These are phyloP conservation scores for Penicillium egyptiacum DNA, from an alignment of 495 filamentous ascomycete genomes.

Conservation along the genomic window DNA sequence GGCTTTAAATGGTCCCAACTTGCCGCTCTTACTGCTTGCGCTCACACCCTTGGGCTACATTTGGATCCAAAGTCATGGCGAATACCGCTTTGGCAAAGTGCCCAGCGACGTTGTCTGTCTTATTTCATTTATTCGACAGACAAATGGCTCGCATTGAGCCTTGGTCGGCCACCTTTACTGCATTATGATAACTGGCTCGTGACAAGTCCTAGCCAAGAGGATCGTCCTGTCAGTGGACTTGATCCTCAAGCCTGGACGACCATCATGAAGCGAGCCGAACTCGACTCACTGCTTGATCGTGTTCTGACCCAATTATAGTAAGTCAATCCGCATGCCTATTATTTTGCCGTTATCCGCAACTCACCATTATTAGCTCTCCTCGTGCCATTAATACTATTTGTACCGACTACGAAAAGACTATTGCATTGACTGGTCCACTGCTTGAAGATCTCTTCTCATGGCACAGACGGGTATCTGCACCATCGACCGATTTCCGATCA, in stretches of 20 bases:
- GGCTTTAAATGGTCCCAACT: slow-evolving; percentile 6
- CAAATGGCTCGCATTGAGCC: slow-evolving; percentile 10
- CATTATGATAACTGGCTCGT: slow-evolving; percentile 14
- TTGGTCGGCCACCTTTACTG: slow-evolving; percentile 9
- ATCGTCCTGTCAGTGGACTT: background rate
- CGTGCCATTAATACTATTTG: background rate
- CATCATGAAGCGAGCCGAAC: slow-evolving; percentile 2
- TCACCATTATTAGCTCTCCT: background rate
- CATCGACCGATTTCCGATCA: background rate
- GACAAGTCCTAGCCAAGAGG: slow-evolving; percentile 3
- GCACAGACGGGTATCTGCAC: background rate
- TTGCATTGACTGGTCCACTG: background rate
- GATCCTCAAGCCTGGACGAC: slow-evolving; percentile 1
- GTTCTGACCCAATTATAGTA: slow-evolving; percentile 3
- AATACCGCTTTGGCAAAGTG: slow-evolving; percentile 2
- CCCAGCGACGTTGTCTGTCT: slow-evolving; percentile 2
- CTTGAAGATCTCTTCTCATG: background rate
- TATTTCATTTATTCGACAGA: slow-evolving; percentile 8
- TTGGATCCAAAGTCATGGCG: slow-evolving; percentile 7
- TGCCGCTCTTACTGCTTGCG: background rate
- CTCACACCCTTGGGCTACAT: slow-evolving; percentile 5
- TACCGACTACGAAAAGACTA: background rate
- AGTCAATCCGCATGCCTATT: background rate
- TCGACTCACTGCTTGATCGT: slow-evolving; percentile 3
- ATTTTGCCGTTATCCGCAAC: background rate